Conservation (phyloP, 495 filamentous ascomycete genomes). For the Penicillium arizonense region DNA sequence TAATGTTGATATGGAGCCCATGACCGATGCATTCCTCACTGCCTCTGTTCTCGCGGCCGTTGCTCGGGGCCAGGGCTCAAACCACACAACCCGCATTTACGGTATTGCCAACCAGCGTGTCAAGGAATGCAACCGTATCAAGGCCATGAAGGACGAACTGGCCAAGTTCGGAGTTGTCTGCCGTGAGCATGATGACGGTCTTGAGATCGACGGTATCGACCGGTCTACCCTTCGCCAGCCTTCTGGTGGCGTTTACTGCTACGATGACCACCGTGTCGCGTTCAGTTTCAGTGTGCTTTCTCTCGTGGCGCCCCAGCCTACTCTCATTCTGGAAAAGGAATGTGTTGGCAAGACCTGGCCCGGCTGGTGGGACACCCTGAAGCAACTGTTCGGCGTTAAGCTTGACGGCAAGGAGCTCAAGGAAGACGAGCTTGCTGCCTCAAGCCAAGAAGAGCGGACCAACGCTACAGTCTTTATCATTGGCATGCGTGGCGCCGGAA, state of each 20-base stretch:
- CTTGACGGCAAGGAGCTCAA: constrained; percentile 70
- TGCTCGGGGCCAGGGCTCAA: constrained; percentile 57
- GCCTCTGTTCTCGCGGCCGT: constrained; percentile 92
- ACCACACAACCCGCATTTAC: constrained; percentile 73
- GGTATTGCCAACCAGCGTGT: constrained; percentile 99
- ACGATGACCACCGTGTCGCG: constrained; percentile 96
- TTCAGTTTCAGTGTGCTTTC: constrained; percentile 98
- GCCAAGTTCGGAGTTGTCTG: constrained; percentile 93
- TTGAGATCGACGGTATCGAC: constrained; percentile 74
- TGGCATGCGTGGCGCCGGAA: constrained; percentile 96
- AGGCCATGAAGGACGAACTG: constrained; percentile 93
- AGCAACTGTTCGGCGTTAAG: constrained; percentile 68
- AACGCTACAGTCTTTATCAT: constrained; percentile 82
- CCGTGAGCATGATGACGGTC: constrained; percentile 87
- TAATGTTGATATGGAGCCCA: constrained; percentile 95
- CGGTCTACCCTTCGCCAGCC: constrained; percentile 60
- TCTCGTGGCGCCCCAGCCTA: constrained; percentile 67
- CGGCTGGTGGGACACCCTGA: constrained; percentile 93
- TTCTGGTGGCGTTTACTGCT: constrained; percentile 75
- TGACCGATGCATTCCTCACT: constrained; percentile 98
- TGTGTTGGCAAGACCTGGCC: constrained; percentile 99
- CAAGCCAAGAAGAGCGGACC: constrained; percentile 31
- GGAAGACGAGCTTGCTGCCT: constrained; percentile 31
- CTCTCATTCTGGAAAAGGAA: constrained; percentile 81
- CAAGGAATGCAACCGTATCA: constrained; percentile 97